Percentiles rank a stretch among this genome's conserved stretches.
Evolutionary conservation across 306 rosid genomes (phyloP).

Genomic region (Geum urbanum): DNA sequence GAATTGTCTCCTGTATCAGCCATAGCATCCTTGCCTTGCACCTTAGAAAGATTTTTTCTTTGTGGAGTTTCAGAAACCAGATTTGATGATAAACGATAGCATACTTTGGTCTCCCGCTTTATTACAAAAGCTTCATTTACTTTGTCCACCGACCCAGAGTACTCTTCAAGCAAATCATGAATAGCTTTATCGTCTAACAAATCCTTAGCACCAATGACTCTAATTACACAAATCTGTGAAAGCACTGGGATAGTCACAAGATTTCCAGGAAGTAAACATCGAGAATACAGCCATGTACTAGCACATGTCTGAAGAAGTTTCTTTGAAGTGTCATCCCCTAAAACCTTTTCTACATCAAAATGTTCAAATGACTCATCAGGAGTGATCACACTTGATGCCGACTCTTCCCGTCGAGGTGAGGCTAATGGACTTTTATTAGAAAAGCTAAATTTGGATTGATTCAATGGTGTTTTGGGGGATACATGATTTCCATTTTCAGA

Average conservation of each 20-base stretch:
- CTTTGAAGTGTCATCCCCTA: slow-evolving; percentile 52
- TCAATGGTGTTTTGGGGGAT: slow-evolving; percentile 72
- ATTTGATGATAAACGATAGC: slow-evolving; percentile 48
- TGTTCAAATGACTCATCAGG: slow-evolving; percentile 34
- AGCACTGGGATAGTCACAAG: slow-evolving; percentile 53
- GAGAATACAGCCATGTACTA: slow-evolving; percentile 50
- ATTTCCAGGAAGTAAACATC: slow-evolving; percentile 63
- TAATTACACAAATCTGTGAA: slow-evolving; percentile 53
- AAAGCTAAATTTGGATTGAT: slow-evolving; percentile 39
- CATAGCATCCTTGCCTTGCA: slow-evolving; percentile 31
- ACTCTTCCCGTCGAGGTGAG: slow-evolving; percentile 45
- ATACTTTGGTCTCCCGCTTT: slow-evolving; percentile 49
- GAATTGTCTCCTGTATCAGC: slow-evolving; percentile 23
- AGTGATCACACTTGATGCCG: slow-evolving; percentile 28
- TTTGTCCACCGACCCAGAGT: slow-evolving; percentile 27
- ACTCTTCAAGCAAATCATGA: slow-evolving; percentile 27
- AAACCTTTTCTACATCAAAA: slow-evolving; percentile 47
- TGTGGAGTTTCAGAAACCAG: slow-evolving; percentile 31
- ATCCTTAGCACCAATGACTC: slow-evolving; percentile 49
- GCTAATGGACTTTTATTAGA: slow-evolving; percentile 32
- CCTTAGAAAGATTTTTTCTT: slow-evolving; percentile 31
- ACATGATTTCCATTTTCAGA: slow-evolving; percentile 41
- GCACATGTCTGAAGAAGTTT: slow-evolving; percentile 49
- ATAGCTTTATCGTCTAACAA: slow-evolving; percentile 24
- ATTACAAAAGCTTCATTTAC: slow-evolving; percentile 47